These are phyloP conservation scores for Auriscalpium vulgare DNA, from an alignment of 768 basidiomycete species.

Conservation along the genomic window DNA sequence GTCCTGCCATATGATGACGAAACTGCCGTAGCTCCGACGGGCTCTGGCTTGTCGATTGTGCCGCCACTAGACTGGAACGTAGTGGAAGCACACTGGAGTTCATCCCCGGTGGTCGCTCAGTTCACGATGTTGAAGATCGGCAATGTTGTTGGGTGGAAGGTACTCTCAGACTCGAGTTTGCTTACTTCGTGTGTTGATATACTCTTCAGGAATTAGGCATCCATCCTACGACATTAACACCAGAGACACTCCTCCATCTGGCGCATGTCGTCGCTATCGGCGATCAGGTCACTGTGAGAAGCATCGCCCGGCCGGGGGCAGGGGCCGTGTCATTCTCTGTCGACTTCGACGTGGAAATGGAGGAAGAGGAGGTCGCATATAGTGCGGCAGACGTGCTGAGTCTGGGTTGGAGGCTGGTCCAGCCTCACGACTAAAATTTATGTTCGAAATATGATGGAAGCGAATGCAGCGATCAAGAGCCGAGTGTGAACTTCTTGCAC, in stretches of 20 bases:
- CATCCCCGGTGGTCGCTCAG: slow-evolving; percentile 14
- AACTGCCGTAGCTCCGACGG: slow-evolving; percentile 15
- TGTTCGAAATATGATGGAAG: too few species aligned
- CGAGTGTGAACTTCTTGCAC: too few species aligned
- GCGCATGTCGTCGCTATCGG: slow-evolving; percentile 28
- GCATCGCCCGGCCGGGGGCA: slow-evolving; percentile 12
- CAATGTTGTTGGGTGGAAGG: slow-evolving; percentile 27
- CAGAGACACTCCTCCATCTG: slow-evolving; percentile 46
- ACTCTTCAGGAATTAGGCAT: slow-evolving; percentile 46
- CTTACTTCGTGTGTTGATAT: not conserved
- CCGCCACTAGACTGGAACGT: slow-evolving; percentile 10
- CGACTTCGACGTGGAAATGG: not conserved
- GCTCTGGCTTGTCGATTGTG: slow-evolving; percentile 2
- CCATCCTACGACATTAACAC: slow-evolving; percentile 50
- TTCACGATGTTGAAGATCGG: slow-evolving; percentile 14
- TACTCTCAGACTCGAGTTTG: slow-evolving; percentile 2
- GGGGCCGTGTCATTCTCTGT: slow-evolving; percentile 6
- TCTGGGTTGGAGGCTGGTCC: slow-evolving; percentile 9
- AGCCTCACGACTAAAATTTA: too few species aligned
- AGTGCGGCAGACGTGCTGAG: slow-evolving; percentile 2
- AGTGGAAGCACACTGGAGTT: slow-evolving; percentile 22
- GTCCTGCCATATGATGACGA: slow-evolving; percentile 30
- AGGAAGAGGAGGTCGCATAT: slow-evolving; percentile 11
- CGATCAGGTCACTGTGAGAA: slow-evolving; percentile 16
- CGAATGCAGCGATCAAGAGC: too few species aligned